These are phyloP conservation scores for Lentinus tigrinus DNA, from an alignment of 768 basidiomycete species.

Conservation along the genomic window DNA sequence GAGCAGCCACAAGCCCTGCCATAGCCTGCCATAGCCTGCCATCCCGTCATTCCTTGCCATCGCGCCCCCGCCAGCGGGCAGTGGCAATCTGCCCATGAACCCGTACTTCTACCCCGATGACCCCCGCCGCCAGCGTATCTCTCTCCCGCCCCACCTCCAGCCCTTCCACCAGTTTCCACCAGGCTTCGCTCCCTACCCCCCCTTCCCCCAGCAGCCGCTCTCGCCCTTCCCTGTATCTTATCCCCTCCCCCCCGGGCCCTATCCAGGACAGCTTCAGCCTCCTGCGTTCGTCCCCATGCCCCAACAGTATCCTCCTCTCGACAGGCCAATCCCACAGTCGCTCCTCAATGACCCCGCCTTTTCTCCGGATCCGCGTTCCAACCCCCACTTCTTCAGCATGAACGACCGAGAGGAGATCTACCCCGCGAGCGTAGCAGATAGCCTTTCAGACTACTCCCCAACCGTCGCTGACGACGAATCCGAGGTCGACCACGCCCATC, in stretches of 20 bases:
- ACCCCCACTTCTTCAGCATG: slow-evolving; percentile 31
- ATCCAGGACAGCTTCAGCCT: background rate
- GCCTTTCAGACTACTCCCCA: slow-evolving; percentile 14
- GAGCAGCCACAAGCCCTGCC: background rate
- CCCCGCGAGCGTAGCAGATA: slow-evolving; percentile 15
- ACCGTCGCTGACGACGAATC: slow-evolving; percentile 11
- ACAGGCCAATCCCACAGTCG: slow-evolving; percentile 8
- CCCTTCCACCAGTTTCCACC: slow-evolving; percentile 1
- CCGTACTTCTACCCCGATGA: slow-evolving; percentile 10
- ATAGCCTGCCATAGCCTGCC: too few species aligned
- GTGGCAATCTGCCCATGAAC: slow-evolving; percentile 6
- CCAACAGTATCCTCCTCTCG: slow-evolving; percentile 1
- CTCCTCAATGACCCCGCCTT: slow-evolving; percentile 33
- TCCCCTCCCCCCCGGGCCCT: slow-evolving; percentile 1
- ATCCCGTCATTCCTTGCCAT: background rate
- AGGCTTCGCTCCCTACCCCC: background rate
- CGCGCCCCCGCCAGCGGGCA: too few species aligned
- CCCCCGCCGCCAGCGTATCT: background rate
- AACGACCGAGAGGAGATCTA: slow-evolving; percentile 26
- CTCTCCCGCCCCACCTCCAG: background rate
- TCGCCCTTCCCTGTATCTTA: slow-evolving; percentile 6
- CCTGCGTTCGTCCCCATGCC: too few species aligned
- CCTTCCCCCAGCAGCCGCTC: background rate
- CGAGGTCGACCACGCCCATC: slow-evolving; percentile 14
- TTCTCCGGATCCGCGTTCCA: slow-evolving; percentile 30